Conservation (phyloP, 352 stramenopile genomes). For the Phytophthora litchii region DNA sequence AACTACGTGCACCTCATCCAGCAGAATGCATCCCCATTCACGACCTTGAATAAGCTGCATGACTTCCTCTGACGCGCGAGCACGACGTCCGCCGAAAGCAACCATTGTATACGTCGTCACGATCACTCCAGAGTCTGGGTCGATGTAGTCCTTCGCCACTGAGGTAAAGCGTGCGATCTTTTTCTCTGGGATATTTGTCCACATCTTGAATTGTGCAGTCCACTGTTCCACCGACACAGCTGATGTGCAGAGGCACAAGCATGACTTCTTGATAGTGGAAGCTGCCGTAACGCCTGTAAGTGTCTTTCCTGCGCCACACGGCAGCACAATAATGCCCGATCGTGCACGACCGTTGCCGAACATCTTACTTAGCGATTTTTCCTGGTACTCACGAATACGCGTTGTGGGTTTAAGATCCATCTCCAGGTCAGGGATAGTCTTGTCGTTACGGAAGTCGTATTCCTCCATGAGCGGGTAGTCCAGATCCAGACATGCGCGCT, state of each 20-base stretch:
- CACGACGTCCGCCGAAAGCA: conserved; percentile 91
- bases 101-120: conserved; percentile 99
- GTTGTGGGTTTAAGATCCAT: conserved; percentile 92
- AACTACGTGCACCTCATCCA: conserved; percentile 98
- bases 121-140: conserved; percentile 89
- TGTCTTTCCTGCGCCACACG: conserved; percentile 94
- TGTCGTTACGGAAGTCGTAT: conserved; percentile 98
- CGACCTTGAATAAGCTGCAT: conserved; percentile 96
- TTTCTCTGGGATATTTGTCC: conserved; percentile 93
- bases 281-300: conserved; percentile 94
- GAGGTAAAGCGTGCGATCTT: conserved; percentile 88
- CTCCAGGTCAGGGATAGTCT: conserved; percentile 85
- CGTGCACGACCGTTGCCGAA: conserved; percentile 98
- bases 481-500: conserved; percentile 94
- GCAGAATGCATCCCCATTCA: conserved; percentile 98
- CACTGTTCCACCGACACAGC: conserved; percentile 98
- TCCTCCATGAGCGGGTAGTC: conserved; percentile 99
- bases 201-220: conserved; percentile 99
- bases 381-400: conserved; percentile 98
- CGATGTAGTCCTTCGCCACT: conserved; percentile 84
- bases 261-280: conserved; percentile 97
- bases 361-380: conserved; percentile 99
- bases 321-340: conserved; percentile 99
- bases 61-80: conserved; percentile 91
- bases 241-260: conserved; percentile 97